Conservation (phyloP, 495 filamentous ascomycete genomes). For the Podospora conica region DNA sequence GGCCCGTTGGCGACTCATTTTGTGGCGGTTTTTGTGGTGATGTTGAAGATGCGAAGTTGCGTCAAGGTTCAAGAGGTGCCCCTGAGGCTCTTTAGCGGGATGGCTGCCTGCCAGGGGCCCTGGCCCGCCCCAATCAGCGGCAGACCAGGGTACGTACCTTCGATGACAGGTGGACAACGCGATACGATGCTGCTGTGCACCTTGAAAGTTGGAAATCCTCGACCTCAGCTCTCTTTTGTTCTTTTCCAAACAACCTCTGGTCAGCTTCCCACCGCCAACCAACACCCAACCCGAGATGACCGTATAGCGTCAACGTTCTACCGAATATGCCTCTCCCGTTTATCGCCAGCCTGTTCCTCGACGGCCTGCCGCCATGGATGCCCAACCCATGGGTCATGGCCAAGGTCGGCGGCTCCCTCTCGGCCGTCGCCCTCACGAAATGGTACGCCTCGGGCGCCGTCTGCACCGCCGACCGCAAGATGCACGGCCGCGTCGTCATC, state of each 20-base stretch:
- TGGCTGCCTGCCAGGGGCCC: not conserved
- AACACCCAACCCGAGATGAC: not conserved
- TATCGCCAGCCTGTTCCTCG: constrained; percentile 50
- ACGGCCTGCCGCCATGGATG: constrained; percentile 59
- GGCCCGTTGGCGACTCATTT: not conserved
- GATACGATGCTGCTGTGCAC: not conserved
- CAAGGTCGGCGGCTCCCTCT: constrained; percentile 52
- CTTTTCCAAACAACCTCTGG: not conserved
- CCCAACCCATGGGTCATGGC: constrained; percentile 57
- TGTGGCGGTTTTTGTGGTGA: not conserved
- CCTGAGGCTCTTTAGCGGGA: not conserved
- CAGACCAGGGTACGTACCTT: not conserved
- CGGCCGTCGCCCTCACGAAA: constrained; percentile 63
- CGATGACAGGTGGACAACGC: not conserved
- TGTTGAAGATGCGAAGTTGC: not conserved
- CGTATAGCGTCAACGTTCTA: not conserved
- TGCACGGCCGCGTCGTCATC: constrained; percentile 90
- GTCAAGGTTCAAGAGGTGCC: not conserved
- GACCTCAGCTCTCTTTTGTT: not conserved
- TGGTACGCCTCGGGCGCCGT: constrained; percentile 67
- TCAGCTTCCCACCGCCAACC: not conserved
- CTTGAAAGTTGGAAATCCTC: not conserved
- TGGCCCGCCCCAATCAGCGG: not conserved
- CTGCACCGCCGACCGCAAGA: constrained; percentile 72
- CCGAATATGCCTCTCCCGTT: constrained; percentile 73